Base-by-base conservation (phyloP, 495 filamentous ascomycete genomes). In the Hapsidospora chrysogenum region DNA sequence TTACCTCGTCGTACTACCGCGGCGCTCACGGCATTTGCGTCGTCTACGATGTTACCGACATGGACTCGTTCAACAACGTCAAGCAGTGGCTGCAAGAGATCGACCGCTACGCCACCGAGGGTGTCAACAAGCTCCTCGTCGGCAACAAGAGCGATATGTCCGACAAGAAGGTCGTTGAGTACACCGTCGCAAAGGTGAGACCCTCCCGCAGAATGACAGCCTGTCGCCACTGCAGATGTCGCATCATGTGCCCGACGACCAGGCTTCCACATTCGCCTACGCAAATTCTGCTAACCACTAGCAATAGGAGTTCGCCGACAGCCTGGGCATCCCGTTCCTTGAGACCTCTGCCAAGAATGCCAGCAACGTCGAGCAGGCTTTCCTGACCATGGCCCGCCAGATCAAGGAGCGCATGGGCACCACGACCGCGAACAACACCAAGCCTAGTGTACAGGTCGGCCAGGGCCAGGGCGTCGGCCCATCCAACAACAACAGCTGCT, bases 71-170 rank as follows among this genome's bases (percentile, higher is more conserved):
- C 83, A 96, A 96, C 74, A 96, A 96, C 64, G 92, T 97, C 47
- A 95, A 96, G 80, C 92, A 96, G 69, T 97, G 89, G 89, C 78
- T 97, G 39, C 92, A 96, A 56, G 92, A 97, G 64, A 97, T 97
- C 45, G 92, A 97, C 62, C 76, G 92, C 49, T 96, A 97, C 49
- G 89, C 89, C 41, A 96, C 89, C 36, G 89, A 97, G 60, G 92
- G 92, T 48, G 89, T 97, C 48, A 97, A 96, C 72, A 96, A 96
- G 66, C 74, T 97, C 33, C 76, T 97, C 37, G 89, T 97, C 37
- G 89, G 89, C 48, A 97, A 97, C 76, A 97, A 97, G 78, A 92
- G 83, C 58, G 89, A 97, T 81, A 96, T 97, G 83, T 75, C 89
- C 45, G 89, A 97, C 62, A 96, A 97, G 79, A 97, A 96, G 67